Evolutionary conservation across 352 stramenopile species (phyloP), one percentile per base, ranked within the genome.

Genomic region (Globisporangium uncinulatum): DNA sequence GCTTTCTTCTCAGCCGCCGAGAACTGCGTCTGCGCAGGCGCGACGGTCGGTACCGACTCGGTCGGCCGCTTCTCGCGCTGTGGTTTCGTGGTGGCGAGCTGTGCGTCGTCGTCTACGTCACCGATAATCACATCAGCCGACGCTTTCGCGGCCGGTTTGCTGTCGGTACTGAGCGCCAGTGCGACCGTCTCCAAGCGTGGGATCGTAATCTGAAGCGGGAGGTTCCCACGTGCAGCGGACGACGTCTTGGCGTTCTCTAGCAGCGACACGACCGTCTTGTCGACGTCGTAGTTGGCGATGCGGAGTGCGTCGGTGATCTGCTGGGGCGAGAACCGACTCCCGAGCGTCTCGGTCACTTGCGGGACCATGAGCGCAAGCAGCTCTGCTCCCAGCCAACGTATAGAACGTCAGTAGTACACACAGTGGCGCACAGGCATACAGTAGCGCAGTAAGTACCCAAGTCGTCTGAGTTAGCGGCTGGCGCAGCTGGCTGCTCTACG

Each of bases 211-310:
- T 89, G 71, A 54, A 86, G 61, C 11, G 83, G 79, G 19, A 93
- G 51, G 21, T 73, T 73, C 7, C 69, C 66, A 73, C 59, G 56
- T 48, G 52, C 47, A 56, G 51, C 56, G 15, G 71, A 68, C 24
- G 67, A 63, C n/a, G 76, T 79, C 59, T 87, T 86, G 49, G 70
- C 63, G 56, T 83, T 87, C 57, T 91, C 82, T 57, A 94, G 59
- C 17, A 94, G 65, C 51, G 73, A 75, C 34, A 91, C 73, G 14
- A 92, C 80, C 0, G 84, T 66, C 60, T 86, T 80, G 59, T 92
- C 82, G 49, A 87, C 46, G 51, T 94, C 83, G 61, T 94, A 94
- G 60, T 94, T 94, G 63, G 78, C 57, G 10, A 53, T 58, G 39
- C 84, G 79, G 47, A 94, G 63, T 58, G 86, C 79, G 31, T 89